Evolutionary conservation across 2,329 filamentous ascomycete species (phyloP).

Genomic region (Thielaviopsis ethacetica): DNA sequence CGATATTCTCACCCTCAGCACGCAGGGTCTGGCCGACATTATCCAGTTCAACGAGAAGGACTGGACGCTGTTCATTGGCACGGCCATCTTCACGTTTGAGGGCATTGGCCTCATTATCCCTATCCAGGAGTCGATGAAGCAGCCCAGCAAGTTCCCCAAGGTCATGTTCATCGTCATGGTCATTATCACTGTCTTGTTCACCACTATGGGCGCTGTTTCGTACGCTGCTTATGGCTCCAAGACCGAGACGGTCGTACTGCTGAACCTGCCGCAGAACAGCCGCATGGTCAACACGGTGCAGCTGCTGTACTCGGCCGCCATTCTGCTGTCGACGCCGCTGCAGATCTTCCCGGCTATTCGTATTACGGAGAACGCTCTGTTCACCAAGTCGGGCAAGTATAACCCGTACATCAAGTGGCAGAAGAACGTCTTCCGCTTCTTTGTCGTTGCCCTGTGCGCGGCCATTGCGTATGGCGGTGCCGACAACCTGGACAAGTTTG

Average conservation of each 20-base stretch:
- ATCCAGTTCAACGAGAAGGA: constrained; percentile 75
- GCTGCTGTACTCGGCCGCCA: constrained; percentile 95
- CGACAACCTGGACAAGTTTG: constrained; percentile 91
- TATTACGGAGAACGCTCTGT: constrained; percentile 87
- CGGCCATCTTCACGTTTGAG: constrained; percentile 97
- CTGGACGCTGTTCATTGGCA: constrained; percentile 97
- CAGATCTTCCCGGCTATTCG: constrained; percentile 97
- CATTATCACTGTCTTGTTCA: constrained; percentile 81
- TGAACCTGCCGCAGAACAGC: constrained; percentile 91
- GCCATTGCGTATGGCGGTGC: constrained; percentile 83
- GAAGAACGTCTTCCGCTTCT: constrained; percentile 94
- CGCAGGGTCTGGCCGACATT: constrained; percentile 68
- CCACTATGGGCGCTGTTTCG: constrained; percentile 78
- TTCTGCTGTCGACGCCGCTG: constrained; percentile 81
- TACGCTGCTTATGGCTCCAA: constrained; percentile 92
- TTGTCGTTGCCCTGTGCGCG: constrained; percentile 75
- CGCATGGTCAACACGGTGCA: constrained; percentile 92
- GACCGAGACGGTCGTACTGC: constrained; percentile 89
- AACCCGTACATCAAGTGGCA: constrained; percentile 99
- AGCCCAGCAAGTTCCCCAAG: constrained; percentile 75
- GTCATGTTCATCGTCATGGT: constrained; percentile 88
- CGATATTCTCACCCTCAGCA: constrained; percentile 69
- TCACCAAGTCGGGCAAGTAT: constrained; percentile 89
- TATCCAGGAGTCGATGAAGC: constrained; percentile 92
- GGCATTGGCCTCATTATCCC: constrained; percentile 95